phyloP scores from a whole-genome alignment of 2,329 filamentous ascomycete genomes.

The Pseudogymnoascus sp. region DNA sequence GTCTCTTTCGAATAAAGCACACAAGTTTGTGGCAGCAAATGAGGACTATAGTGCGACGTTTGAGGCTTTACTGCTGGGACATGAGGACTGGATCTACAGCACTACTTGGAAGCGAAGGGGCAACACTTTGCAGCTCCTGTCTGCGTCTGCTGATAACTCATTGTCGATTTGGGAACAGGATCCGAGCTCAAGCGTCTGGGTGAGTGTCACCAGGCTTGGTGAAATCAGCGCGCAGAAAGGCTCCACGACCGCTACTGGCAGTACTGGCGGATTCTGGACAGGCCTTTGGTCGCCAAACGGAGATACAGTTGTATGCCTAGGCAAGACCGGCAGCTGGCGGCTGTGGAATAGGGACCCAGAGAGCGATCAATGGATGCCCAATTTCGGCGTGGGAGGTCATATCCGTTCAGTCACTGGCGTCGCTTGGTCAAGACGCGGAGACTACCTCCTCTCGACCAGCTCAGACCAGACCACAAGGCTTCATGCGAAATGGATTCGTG shows the following conservation, averaged over 20 bases:
- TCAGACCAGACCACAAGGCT: constrained; percentile 89
- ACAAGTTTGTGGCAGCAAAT: constrained; percentile 58
- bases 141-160: constrained; percentile 91
- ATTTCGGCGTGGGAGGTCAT: constrained; percentile 75
- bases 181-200: constrained; percentile 77
- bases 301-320: constrained; percentile 68
- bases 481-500: constrained; percentile 67
- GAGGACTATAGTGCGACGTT: constrained; percentile 76
- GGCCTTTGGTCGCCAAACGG: constrained; percentile 84
- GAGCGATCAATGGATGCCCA: constrained; percentile 67
- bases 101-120: constrained; percentile 38
- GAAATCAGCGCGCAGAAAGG: constrained; percentile 94
- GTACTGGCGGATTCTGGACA: constrained; percentile 93
- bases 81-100: constrained; percentile 98
- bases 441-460: constrained; percentile 81
- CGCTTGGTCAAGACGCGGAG: constrained; percentile 74
- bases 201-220: constrained; percentile 75
- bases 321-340: constrained; percentile 89
- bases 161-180: constrained; percentile 90
- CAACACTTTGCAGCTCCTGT: constrained; percentile 63
- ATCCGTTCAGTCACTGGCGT: constrained; percentile 73
- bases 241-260: constrained; percentile 91
- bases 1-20: constrained; percentile 81
- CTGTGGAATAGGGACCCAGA: constrained; percentile 62
- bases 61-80: constrained; percentile 85